Percentiles rank a stretch among this genome's conserved stretches.
These are phyloP conservation scores for Colletotrichum phormii DNA, from an alignment of 2,329 filamentous ascomycete genomes.

Conservation along the genomic window DNA sequence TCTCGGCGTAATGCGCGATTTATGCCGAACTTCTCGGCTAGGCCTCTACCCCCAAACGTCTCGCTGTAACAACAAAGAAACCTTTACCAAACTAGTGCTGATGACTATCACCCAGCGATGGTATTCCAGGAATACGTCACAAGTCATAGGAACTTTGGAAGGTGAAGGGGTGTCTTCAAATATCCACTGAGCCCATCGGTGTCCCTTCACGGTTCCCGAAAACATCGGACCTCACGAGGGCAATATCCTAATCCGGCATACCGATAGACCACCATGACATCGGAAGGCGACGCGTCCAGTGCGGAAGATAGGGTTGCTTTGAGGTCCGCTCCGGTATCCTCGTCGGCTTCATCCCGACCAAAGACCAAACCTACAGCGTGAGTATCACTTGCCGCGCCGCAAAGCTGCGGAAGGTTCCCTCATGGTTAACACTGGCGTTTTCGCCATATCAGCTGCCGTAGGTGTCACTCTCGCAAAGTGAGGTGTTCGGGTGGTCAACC, in stretches of 20 bases:
- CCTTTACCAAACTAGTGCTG: neutral
- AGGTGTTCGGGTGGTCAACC: constrained; percentile 49
- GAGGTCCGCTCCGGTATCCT: neutral
- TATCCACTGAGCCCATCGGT: constrained; percentile 3
- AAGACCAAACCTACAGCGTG: constrained; percentile 37
- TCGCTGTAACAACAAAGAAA: constrained; percentile 9
- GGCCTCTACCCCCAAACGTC: neutral
- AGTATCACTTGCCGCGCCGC: neutral
- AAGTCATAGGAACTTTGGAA: no score
- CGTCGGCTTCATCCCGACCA: neutral
- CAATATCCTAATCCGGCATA: neutral
- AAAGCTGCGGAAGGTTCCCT: neutral
- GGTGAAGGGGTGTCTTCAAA: neutral
- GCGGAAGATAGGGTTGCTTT: constrained; percentile 8
- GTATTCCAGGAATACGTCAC: neutral
- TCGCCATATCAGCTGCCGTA: constrained; percentile 42
- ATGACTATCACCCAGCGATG: neutral
- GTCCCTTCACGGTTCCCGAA: constrained; percentile 7
- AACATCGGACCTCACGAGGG: neutral
- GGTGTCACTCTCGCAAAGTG: constrained; percentile 48
- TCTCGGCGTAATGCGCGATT: neutral
- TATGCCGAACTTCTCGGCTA: constrained; percentile 2
- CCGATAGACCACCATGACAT: constrained; percentile 14
- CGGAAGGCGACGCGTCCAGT: constrained; percentile 26
- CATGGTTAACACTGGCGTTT: constrained; percentile 39